phyloP scores from a whole-genome alignment of 768 basidiomycete genomes.

The Tulasnella sp. region DNA sequence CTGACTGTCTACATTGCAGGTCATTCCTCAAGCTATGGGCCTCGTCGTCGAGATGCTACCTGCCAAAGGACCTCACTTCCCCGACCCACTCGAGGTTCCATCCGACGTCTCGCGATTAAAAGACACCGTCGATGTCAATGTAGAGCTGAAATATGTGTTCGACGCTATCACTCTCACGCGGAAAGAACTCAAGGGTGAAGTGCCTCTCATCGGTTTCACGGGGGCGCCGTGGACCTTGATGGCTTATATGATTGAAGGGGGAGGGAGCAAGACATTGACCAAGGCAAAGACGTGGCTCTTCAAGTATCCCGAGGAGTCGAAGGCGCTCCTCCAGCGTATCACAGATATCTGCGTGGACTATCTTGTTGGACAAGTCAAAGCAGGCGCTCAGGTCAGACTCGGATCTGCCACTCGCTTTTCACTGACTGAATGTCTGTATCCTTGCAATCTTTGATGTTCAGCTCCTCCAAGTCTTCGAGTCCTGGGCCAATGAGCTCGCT shows the following conservation, averaged over 20 bases:
- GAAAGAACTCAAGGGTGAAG: conserved; percentile 67
- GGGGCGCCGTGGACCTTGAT: conserved; percentile 98
- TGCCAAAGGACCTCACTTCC: conserved; percentile 64
- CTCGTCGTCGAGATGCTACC: conserved; percentile 94
- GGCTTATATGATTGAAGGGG: conserved; percentile 97
- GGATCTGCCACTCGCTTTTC: neutral
- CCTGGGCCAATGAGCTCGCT: conserved; percentile 87
- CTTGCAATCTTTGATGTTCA: conserved; percentile 26
- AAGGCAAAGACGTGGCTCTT: conserved; percentile 94
- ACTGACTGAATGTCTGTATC: neutral
- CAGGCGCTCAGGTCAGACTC: conserved; percentile 80
- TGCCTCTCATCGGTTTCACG: conserved; percentile 94
- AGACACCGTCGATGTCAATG: conserved; percentile 56
- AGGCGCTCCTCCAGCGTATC: conserved; percentile 62
- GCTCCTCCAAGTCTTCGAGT: conserved; percentile 96
- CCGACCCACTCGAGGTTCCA: conserved; percentile 71
- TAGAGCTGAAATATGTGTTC: conserved; percentile 85
- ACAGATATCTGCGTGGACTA: conserved; percentile 86
- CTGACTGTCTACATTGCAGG: neutral
- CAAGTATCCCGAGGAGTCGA: conserved; percentile 76
- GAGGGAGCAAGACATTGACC: conserved; percentile 79
- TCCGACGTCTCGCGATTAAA: conserved; percentile 56
- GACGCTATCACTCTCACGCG: conserved; percentile 83
- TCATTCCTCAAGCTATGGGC: conserved; percentile 95
- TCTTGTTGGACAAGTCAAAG: conserved; percentile 84